These are phyloP conservation scores for Suhomyces kunorum DNA, from an alignment of 1,139 yeast species.

Conservation along the genomic window DNA sequence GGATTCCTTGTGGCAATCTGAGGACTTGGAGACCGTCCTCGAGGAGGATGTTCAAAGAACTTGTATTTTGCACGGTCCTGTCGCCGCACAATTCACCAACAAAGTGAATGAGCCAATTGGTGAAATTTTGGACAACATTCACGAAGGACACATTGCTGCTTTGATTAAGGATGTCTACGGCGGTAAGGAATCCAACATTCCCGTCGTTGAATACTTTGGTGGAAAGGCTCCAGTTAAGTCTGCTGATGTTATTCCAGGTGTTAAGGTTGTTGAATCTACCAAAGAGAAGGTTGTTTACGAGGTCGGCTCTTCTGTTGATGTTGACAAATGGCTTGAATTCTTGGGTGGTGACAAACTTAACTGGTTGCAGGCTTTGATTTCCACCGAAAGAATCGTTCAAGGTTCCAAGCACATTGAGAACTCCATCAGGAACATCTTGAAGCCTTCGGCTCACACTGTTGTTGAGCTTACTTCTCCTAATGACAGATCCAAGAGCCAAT, in stretches of 20 bases:
- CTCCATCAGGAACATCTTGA: slow-evolving; percentile 76
- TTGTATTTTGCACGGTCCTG: slow-evolving; percentile 98
- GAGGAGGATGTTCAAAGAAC: slow-evolving; percentile 97
- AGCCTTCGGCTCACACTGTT: slow-evolving; percentile 66
- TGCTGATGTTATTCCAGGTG: slow-evolving; percentile 19
- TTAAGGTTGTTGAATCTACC: slow-evolving; percentile 22
- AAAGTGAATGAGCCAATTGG: slow-evolving; percentile 90
- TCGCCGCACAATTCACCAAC: slow-evolving; percentile 90
- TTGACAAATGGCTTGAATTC: slow-evolving; percentile 70
- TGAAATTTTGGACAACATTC: slow-evolving; percentile 83
- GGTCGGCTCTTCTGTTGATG: slow-evolving; percentile 49
- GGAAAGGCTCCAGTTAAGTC: slow-evolving; percentile 50
- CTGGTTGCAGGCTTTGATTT: slow-evolving; percentile 92
- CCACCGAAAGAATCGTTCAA: slow-evolving; percentile 80
- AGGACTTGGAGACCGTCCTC: slow-evolving; percentile 92
- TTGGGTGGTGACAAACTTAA: slow-evolving; percentile 77
- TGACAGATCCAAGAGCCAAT: slow-evolving; percentile 54
- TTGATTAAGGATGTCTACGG: slow-evolving; percentile 69
- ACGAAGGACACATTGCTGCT: slow-evolving; percentile 80
- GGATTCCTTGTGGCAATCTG: slow-evolving; percentile 99
- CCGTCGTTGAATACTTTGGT: slow-evolving; percentile 88
- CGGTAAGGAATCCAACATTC: slow-evolving; percentile 71
- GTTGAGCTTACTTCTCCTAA: slow-evolving; percentile 62
- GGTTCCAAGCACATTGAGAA: slow-evolving; percentile 77
- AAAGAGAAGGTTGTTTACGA: slow-evolving; percentile 46